Evolutionary conservation across 2,329 filamentous ascomycete genomes (phyloP).

Genomic region (Rutstroemia sp.): DNA sequence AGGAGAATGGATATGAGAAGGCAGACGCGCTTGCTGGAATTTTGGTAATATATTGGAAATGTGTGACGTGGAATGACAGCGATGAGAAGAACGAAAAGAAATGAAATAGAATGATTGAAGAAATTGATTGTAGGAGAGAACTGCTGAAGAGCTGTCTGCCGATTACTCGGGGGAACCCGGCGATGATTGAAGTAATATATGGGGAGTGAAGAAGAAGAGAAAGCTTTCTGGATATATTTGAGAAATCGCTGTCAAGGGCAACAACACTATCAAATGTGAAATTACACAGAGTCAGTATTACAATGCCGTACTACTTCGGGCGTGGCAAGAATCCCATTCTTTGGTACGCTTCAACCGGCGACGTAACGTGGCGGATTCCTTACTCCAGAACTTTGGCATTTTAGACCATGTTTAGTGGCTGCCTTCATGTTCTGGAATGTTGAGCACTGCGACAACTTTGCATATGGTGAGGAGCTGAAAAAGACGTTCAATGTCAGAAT

Average conservation of each 20-base stretch:
- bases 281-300: constrained; percentile 25
- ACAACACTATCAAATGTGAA: constrained; percentile 19
- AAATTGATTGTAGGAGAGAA: constrained; percentile 13
- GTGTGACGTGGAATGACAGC: constrained; percentile 14
- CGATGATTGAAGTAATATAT: constrained; percentile 7
- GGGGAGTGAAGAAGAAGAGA: not conserved
- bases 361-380: constrained; percentile 20
- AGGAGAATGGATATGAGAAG: not conserved
- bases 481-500: constrained; percentile 1
- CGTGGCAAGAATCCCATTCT: constrained; percentile 21
- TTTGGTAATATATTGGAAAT: constrained; percentile 5
- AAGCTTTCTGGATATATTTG: constrained; percentile 7
- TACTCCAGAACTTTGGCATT: constrained; percentile 15
- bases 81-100: not conserved
- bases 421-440: constrained; percentile 18
- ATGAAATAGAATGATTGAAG: not conserved
- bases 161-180: not conserved
- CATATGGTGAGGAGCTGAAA: not conserved
- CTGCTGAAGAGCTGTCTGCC: constrained; percentile 12
- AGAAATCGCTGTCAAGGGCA: constrained; percentile 23
- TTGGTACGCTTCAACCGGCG: constrained; percentile 16
- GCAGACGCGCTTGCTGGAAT: constrained; percentile 7
- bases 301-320: constrained; percentile 15
- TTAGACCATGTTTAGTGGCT: constrained; percentile 5
- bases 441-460: constrained; percentile 1